Conservation (phyloP, 306 rosid species). For the Urtica urens region DNA sequence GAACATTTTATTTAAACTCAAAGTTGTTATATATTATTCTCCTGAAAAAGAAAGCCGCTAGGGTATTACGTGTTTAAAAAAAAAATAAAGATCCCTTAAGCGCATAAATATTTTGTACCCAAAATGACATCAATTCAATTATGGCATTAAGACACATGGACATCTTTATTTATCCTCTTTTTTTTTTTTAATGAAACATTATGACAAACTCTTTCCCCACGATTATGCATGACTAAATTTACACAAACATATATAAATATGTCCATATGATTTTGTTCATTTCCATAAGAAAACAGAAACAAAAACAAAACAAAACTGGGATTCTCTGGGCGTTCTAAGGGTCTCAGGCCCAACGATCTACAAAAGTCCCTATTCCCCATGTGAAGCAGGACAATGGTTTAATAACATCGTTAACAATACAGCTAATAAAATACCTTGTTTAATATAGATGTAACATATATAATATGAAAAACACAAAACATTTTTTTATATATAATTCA, state of each 20-base stretch:
- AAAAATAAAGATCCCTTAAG: no score
- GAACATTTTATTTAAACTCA: no score
- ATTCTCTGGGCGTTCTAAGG: conserved; percentile 39
- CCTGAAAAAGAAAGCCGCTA: neutral
- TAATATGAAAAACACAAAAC: neutral
- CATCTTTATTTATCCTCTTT: no score
- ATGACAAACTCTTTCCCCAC: conserved; percentile 42
- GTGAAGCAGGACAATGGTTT: conserved; percentile 41
- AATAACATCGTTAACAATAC: conserved; percentile 6
- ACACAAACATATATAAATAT: neutral
- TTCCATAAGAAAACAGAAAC: conserved; percentile 42
- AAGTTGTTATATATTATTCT: neutral
- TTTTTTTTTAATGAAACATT: neutral
- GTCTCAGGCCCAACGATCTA: conserved; percentile 22
- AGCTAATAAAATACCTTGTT: neutral
- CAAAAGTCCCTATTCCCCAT: conserved; percentile 50
- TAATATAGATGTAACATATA: neutral
- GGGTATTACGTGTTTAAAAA: no score
- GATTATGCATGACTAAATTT: conserved; percentile 41
- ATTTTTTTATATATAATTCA: conserved; percentile 11
- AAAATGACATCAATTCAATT: no score
- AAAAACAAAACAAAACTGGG: conserved; percentile 61
- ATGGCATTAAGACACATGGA: conserved; percentile 18
- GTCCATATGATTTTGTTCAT: neutral
- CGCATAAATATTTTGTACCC: no score